A percentile compares a stretch with the other conserved stretches of the same genome.
Conservation (phyloP, 257 asterid species). For the Nicotiana sylvestris region DNA sequence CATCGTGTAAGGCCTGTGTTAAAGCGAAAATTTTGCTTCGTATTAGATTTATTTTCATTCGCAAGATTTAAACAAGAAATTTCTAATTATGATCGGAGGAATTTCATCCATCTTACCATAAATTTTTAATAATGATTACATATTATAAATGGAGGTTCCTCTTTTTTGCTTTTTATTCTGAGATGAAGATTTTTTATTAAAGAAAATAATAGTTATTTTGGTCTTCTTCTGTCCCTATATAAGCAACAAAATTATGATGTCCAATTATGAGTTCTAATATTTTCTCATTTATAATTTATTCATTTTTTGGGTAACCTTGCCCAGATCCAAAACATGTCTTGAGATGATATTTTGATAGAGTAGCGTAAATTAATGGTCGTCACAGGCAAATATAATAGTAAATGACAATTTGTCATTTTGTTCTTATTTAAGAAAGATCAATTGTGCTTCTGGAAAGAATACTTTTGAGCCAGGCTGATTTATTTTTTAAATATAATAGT, state of each 20-base stretch:
- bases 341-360: background rate
- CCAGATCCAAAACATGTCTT: background rate
- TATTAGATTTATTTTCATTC: no score
- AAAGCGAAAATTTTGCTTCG: no score
- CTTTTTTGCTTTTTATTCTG: background rate
- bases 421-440: no score
- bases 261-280: background rate
- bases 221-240: background rate
- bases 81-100: no score
- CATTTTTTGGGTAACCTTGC: background rate
- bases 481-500: background rate
- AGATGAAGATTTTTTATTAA: background rate
- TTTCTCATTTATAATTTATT: background rate
- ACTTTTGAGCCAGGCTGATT: background rate
- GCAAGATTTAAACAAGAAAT: no score
- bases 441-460: background rate
- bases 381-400: background rate
- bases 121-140: background rate
- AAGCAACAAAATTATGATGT: constrained; percentile 3
- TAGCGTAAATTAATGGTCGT: background rate
- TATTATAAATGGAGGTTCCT: background rate
- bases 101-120: no score
- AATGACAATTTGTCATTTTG: background rate
- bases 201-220: background rate
- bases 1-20: no score